phyloP scores from a whole-genome alignment of 2,329 filamentous ascomycete species.

The Aspergillus sp. region DNA sequence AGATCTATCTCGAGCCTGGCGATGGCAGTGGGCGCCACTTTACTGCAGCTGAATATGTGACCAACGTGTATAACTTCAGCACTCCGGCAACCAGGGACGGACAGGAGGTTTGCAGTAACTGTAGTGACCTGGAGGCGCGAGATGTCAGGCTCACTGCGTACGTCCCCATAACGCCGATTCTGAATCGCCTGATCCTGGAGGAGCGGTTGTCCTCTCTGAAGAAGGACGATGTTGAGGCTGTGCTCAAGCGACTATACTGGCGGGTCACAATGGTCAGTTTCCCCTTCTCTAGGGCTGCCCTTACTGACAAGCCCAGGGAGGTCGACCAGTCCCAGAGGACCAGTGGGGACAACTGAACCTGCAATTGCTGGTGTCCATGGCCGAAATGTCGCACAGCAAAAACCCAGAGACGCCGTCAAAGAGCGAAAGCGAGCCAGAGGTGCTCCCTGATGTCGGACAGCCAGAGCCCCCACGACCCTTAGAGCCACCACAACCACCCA shows the following conservation, averaged over 20 bases:
- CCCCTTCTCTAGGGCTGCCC: background rate
- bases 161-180: background rate
- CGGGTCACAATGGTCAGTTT: background rate
- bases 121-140: background rate
- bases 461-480: background rate
- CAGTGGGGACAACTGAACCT: background rate
- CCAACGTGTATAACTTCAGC: constrained; percentile 6
- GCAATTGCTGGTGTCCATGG: background rate
- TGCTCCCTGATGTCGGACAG: background rate
- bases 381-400: background rate
- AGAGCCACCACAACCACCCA: background rate
- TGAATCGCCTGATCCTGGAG: background rate
- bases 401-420: background rate
- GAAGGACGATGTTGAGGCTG: background rate
- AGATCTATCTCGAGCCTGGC: background rate
- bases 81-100: background rate
- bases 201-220: background rate
- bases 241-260: background rate
- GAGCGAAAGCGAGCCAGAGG: background rate
- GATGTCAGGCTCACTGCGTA: background rate
- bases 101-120: background rate
- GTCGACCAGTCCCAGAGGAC: background rate
- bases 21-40: background rate
- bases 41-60: background rate
- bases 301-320: background rate